These are phyloP conservation scores for Xylaria longipes DNA, from an alignment of 495 filamentous ascomycete species.

Conservation along the genomic window DNA sequence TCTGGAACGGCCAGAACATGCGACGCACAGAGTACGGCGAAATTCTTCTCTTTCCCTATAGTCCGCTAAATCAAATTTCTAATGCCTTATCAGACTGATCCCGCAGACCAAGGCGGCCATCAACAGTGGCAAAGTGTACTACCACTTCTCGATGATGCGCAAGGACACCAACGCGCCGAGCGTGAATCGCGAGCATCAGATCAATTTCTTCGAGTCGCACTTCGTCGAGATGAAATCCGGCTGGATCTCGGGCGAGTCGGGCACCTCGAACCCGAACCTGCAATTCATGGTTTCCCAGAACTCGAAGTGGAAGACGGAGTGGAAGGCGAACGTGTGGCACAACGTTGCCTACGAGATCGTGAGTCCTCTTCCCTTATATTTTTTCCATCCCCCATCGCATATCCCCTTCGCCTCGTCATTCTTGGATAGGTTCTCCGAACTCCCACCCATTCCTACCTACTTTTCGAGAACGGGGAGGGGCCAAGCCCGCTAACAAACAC, in stretches of 20 bases:
- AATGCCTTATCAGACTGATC: conserved; percentile 53
- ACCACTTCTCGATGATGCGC: conserved; percentile 73
- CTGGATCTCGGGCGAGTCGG: conserved; percentile 64
- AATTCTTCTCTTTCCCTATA: not conserved
- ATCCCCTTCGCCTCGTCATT: not conserved
- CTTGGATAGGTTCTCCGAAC: not conserved
- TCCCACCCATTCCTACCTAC: not conserved
- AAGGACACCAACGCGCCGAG: conserved; percentile 64
- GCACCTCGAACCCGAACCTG: conserved; percentile 56
- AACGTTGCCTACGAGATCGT: conserved; percentile 72
- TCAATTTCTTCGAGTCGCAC: conserved; percentile 77
- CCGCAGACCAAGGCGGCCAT: conserved; percentile 70
- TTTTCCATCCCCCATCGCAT: not conserved
- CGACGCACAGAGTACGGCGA: conserved; percentile 52
- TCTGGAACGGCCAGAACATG: conserved; percentile 65
- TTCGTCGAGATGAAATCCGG: conserved; percentile 81
- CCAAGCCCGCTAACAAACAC: not conserved
- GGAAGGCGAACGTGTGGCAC: conserved; percentile 68
- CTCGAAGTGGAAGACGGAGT: conserved; percentile 52
- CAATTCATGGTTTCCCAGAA: conserved; percentile 54
- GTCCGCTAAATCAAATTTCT: not conserved
- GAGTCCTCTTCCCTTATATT: conserved; percentile 11
- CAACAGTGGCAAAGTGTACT: conserved; percentile 66
- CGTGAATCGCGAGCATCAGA: conserved; percentile 71
- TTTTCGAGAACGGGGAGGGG: not conserved